Conservation (phyloP, 2,329 filamentous ascomycete genomes). For the Arthroderma sp. region DNA sequence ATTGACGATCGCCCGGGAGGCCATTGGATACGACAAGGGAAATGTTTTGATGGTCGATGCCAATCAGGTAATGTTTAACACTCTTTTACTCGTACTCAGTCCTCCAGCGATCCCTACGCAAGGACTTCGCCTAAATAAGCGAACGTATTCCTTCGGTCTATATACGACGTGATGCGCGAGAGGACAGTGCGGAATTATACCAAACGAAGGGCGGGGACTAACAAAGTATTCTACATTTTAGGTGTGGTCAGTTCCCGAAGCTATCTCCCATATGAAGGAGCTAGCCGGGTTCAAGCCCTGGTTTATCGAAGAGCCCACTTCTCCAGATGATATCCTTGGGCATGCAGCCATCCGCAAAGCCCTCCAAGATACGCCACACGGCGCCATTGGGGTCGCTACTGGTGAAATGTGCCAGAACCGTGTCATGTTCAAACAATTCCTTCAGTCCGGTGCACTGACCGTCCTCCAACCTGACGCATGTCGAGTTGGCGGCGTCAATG, state of each 20-base stretch:
- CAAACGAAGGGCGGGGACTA: too few species aligned
- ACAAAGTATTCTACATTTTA: constrained; percentile 16
- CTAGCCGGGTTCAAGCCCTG: constrained; percentile 67
- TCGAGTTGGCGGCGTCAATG: constrained; percentile 79
- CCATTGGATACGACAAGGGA: constrained; percentile 70
- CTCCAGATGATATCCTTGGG: constrained; percentile 77
- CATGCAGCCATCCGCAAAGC: constrained; percentile 77
- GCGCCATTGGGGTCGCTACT: constrained; percentile 72
- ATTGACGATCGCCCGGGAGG: constrained; percentile 60
- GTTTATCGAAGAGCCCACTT: constrained; percentile 93
- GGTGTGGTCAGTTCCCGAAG: constrained; percentile 80
- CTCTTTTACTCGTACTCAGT: neutral
- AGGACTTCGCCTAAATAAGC: neutral
- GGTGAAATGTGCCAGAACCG: constrained; percentile 95
- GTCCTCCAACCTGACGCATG: constrained; percentile 86
- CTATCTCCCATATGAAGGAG: constrained; percentile 73
- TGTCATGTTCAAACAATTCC: constrained; percentile 84
- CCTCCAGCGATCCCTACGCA: neutral
- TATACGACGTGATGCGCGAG: too few species aligned
- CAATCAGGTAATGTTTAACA: constrained; percentile 53
- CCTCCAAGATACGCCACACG: constrained; percentile 42
- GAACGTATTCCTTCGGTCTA: neutral
- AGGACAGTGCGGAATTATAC: too few species aligned
- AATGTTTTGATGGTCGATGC: constrained; percentile 88
- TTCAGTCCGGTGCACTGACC: constrained; percentile 68